Conservation (phyloP, 1,139 yeast genomes). For the Candida tropicalis region DNA sequence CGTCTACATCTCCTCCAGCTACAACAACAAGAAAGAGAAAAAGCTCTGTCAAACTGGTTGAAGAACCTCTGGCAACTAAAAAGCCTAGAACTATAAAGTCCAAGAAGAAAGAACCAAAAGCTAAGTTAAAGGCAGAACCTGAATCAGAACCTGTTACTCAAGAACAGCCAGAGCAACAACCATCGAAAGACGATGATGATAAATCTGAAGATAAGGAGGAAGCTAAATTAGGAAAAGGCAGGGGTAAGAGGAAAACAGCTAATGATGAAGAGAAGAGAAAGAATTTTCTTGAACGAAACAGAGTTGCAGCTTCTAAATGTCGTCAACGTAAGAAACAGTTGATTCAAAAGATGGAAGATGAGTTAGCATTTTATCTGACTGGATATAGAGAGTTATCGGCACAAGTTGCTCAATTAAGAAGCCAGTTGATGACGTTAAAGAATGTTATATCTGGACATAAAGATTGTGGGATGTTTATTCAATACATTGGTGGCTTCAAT, state of each 20-base stretch:
- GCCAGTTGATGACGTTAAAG: constrained; percentile 58
- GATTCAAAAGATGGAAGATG: constrained; percentile 80
- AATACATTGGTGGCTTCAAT: constrained; percentile 42
- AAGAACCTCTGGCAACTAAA: constrained; percentile 4
- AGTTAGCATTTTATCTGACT: constrained; percentile 63
- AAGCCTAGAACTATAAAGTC: constrained; percentile 8
- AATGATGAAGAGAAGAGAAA: constrained; percentile 63
- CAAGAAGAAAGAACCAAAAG: constrained; percentile 10
- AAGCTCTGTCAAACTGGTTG: background rate
- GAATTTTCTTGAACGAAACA: constrained; percentile 83
- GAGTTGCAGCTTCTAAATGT: constrained; percentile 95
- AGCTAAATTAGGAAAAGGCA: constrained; percentile 1
- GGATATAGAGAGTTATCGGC: constrained; percentile 71
- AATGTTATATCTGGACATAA: constrained; percentile 40
- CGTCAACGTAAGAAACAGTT: constrained; percentile 93
- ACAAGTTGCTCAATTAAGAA: constrained; percentile 60
- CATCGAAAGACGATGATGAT: constrained; percentile 16
- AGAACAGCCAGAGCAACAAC: constrained; percentile 16
- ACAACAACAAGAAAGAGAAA: constrained; percentile 9
- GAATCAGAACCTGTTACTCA: constrained; percentile 10
- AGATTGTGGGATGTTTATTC: constrained; percentile 38
- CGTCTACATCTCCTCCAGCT: constrained; percentile 3
- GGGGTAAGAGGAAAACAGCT: constrained; percentile 2
- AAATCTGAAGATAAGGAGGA: constrained; percentile 1
- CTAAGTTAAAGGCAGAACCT: constrained; percentile 13